Base-by-base conservation (phyloP, 495 filamentous ascomycete species). In the Cladorrhinum samala region DNA sequence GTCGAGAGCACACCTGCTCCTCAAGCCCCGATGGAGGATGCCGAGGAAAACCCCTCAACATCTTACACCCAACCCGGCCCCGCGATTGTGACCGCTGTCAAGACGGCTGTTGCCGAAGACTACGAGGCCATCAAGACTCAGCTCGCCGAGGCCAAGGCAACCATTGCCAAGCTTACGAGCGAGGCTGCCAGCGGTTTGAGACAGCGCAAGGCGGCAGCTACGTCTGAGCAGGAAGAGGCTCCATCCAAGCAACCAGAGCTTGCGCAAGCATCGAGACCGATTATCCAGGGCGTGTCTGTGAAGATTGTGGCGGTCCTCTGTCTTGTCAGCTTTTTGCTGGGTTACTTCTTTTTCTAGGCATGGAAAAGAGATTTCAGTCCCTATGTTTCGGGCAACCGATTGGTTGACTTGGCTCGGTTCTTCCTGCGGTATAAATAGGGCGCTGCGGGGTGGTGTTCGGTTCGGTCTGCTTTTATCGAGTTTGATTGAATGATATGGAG, bases 341-440 rank as follows among this genome's bases (percentile, higher is more conserved):
- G 88, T 2, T 98, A 95, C 68, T 79, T 96, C 61, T 88, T 98
- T 70, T 97, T 97, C 67, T 98, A 83, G 39, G 21, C 8, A 17
- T 48, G 19, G 17, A 33, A 33, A 33, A 33, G 11, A 11, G 27
- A 33, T 5, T 33, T 33, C 5, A 33, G n/a, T n/a, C n/a, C n/a
- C n/a, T n/a, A n/a, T n/a, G n/a, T n/a, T n/a, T 33, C 6, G 16
- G 3, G 25, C 9, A 14, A 33, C 11, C 6, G 8, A 5, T 41
- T 14, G 7, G 39, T 47, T 21, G 19, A 46, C 7, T 23, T 16
- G 13, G 45, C 18, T 43, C 13, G 41, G 5, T 33, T 5, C 27
- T 6, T 33, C 11, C 11, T 33, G 5, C 27, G 5, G 27, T 33
- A 5, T 33, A n/a, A n/a, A n/a, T n/a, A n/a, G n/a, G n/a, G n/a